These are phyloP conservation scores for Cubamyces sp. DNA, from an alignment of 768 basidiomycete genomes.

Conservation along the genomic window DNA sequence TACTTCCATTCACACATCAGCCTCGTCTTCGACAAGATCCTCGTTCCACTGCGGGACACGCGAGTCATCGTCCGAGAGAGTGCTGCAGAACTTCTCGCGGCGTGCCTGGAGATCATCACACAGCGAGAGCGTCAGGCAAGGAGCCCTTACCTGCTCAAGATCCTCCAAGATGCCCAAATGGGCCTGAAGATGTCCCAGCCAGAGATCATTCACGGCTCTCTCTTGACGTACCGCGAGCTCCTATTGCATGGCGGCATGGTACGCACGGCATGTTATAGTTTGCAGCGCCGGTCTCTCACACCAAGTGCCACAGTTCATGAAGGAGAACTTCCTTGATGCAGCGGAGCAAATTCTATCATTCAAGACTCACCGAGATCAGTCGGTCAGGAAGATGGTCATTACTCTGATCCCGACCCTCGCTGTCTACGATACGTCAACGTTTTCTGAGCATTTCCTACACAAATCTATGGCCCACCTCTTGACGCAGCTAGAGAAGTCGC, in stretches of 20 bases:
- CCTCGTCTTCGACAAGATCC: conserved; percentile 90
- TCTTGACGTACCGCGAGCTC: conserved; percentile 90
- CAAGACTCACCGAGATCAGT: conserved; percentile 82
- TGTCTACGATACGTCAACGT: conserved; percentile 91
- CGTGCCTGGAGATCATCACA: conserved; percentile 87
- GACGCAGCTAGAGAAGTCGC: conserved; percentile 84
- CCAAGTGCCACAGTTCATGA: conserved; percentile 68
- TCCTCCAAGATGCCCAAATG: conserved; percentile 86
- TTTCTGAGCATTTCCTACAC: conserved; percentile 89
- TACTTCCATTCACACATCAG: conserved; percentile 89
- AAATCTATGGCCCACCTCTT: conserved; percentile 93
- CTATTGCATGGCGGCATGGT: conserved; percentile 95
- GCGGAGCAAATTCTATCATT: conserved; percentile 91
- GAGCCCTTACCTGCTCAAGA: conserved; percentile 71
- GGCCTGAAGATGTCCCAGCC: conserved; percentile 80
- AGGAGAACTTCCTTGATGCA: conserved; percentile 81
- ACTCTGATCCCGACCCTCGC: conserved; percentile 94
- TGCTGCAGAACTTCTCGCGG: conserved; percentile 91
- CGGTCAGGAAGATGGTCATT: conserved; percentile 93
- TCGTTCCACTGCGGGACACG: conserved; percentile 86
- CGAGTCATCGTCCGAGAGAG: conserved; percentile 91
- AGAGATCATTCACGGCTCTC: conserved; percentile 90
- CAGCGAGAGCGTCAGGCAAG: conserved; percentile 69
- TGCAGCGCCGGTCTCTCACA: neutral
- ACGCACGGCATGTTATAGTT: conserved; percentile 33